Evolutionary conservation across 192 early-diverging fungal species (phyloP).

Genomic region (Backusella sp.): DNA sequence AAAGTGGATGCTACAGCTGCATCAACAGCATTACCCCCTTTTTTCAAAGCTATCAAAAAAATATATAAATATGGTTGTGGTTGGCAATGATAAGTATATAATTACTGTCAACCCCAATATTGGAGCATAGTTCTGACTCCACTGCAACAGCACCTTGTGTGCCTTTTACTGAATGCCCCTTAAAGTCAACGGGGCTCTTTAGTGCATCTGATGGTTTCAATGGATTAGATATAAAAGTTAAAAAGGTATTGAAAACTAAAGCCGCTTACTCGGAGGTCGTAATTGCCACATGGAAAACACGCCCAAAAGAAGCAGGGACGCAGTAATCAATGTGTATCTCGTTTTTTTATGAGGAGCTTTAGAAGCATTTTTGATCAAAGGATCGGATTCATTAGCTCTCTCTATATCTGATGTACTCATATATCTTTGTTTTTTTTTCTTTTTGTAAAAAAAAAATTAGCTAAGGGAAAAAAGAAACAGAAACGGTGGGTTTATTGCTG

Average conservation of each 20-base stretch:
- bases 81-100: neutral
- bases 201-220: neutral
- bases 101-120: conserved; percentile 62
- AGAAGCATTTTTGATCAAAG: neutral
- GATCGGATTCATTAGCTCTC: neutral
- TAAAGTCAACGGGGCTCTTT: neutral
- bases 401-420: conserved; percentile 1
- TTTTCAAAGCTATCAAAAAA: conserved; percentile 56
- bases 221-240: neutral
- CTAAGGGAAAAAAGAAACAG: neutral
- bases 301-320: neutral
- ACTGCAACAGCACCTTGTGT: conserved; percentile 66
- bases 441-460: neutral
- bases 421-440: neutral
- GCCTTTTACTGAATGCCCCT: conserved; percentile 33
- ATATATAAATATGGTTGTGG: neutral
- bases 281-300: neutral
- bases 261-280: neutral
- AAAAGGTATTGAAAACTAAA: neutral
- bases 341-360: neutral
- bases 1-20: conserved; percentile 82
- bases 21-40: conserved; percentile 92
- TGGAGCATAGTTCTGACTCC: conserved; percentile 67
- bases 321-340: neutral
- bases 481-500: neutral